These are phyloP conservation scores for Cucurbita ficifolia DNA, from an alignment of 306 rosid species.

Conservation along the genomic window DNA sequence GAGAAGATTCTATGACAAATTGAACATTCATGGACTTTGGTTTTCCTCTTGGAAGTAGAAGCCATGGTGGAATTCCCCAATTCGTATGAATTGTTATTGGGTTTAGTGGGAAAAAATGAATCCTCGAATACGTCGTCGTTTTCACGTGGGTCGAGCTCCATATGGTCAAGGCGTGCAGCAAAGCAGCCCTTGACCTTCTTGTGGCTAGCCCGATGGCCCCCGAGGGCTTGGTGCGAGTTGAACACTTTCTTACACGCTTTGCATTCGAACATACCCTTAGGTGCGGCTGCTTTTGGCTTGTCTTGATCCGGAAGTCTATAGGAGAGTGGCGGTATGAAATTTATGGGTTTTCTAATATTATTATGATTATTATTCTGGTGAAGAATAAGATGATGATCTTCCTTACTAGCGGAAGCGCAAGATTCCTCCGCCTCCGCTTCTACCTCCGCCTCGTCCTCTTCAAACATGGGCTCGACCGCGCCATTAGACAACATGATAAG, in stretches of 20 bases:
- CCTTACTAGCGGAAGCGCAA: conserved; percentile 67
- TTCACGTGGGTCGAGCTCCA: conserved; percentile 18
- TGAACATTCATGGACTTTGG: conserved; percentile 83
- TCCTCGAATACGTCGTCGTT: conserved; percentile 54
- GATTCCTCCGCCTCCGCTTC: conserved; percentile 58
- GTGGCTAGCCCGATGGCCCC: conserved; percentile 95
- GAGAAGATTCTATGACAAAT: conserved; percentile 86
- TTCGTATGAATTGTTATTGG: conserved; percentile 24
- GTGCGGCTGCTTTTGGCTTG: conserved; percentile 39
- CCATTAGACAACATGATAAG: conserved; percentile 84
- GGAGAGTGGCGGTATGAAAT: conserved; percentile 34
- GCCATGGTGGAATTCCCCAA: conserved; percentile 14
- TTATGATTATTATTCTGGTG: neutral
- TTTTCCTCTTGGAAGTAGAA: conserved; percentile 44
- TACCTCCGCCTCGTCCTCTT: conserved; percentile 35
- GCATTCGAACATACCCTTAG: conserved; percentile 59
- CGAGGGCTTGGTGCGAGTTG: conserved; percentile 91
- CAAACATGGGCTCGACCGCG: conserved; percentile 30
- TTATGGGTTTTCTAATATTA: conserved; percentile 28
- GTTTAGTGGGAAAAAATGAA: conserved; percentile 40
- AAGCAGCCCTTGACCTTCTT: conserved; percentile 93
- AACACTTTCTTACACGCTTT: conserved; percentile 90
- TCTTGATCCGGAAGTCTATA: conserved; percentile 15
- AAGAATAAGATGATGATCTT: conserved; percentile 22
- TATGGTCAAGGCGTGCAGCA: conserved; percentile 56